phyloP scores from a whole-genome alignment of 305 asterid genomes.

The Solanum chacoense region DNA sequence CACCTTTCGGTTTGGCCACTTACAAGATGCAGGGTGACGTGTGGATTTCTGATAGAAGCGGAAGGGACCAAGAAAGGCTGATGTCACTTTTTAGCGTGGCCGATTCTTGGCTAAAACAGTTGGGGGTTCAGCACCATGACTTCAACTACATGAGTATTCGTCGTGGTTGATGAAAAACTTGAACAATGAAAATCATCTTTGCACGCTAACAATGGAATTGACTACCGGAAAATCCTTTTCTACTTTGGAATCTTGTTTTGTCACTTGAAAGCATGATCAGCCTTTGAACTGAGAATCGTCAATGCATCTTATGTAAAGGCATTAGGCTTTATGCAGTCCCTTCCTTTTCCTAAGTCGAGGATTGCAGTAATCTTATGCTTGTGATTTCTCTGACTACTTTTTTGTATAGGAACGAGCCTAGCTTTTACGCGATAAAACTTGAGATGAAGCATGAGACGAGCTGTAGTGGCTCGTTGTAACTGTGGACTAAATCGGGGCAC shows the following conservation, averaged over 20 bases:
- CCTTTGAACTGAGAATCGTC: background rate
- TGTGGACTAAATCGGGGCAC: background rate
- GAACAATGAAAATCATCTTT: background rate
- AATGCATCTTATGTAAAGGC: background rate
- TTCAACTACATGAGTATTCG: conserved; percentile 74
- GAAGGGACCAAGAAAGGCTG: conserved; percentile 60
- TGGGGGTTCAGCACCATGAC: conserved; percentile 88
- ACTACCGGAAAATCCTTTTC: background rate
- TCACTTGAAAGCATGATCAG: background rate
- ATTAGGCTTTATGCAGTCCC: background rate
- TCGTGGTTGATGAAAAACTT: conserved; percentile 18
- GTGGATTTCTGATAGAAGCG: conserved; percentile 61
- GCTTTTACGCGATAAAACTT: background rate
- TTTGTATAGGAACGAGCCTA: background rate
- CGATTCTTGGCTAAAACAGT: conserved; percentile 92
- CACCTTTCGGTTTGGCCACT: conserved; percentile 88
- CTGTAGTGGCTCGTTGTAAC: background rate
- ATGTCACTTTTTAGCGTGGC: conserved; percentile 68
- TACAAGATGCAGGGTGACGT: conserved; percentile 90
- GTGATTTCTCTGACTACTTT: background rate
- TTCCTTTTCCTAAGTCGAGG: background rate
- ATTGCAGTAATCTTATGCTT: background rate
- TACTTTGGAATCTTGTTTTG: background rate
- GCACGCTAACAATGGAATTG: background rate
- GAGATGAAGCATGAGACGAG: background rate